phyloP scores from a whole-genome alignment of 2,329 filamentous ascomycete species.

The Apiospora saccharicola region DNA sequence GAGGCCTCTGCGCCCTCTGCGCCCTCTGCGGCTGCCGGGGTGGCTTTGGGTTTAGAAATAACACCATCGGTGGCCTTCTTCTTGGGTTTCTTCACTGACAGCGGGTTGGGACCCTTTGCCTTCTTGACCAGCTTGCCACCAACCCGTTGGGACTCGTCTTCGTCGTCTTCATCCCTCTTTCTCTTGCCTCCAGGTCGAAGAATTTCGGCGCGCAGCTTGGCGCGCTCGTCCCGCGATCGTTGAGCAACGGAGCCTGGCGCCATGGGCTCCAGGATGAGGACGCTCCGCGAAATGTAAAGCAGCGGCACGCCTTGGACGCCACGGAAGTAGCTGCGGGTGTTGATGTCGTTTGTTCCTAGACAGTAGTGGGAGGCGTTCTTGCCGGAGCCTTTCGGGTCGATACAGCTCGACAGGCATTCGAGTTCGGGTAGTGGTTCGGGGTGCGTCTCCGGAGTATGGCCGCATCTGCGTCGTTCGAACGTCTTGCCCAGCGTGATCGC shows the following conservation, averaged over 20 bases:
- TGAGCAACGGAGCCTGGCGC: conserved; percentile 69
- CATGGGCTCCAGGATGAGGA: conserved; percentile 84
- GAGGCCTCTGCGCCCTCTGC: conserved; percentile 28
- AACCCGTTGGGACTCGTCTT: conserved; percentile 36
- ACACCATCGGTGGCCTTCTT: conserved; percentile 46
- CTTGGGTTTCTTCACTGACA: conserved; percentile 75
- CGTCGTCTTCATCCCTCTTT: conserved; percentile 51
- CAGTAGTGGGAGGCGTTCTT: conserved; percentile 83
- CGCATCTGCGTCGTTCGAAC: conserved; percentile 78
- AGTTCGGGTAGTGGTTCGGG: conserved; percentile 72
- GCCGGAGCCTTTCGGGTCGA: conserved; percentile 77
- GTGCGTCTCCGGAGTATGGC: conserved; percentile 76
- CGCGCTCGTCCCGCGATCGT: conserved; percentile 72
- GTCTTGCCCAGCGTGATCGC: conserved; percentile 79
- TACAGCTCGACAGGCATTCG: conserved; percentile 76
- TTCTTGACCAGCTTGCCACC: conserved; percentile 64
- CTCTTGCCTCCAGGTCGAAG: conserved; percentile 63
- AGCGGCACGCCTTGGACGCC: conserved; percentile 76
- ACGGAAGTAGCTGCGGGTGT: conserved; percentile 69
- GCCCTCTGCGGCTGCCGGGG: conserved; percentile 22
- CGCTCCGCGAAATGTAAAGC: conserved; percentile 71
- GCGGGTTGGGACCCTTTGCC: conserved; percentile 73
- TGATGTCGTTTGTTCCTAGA: conserved; percentile 75
- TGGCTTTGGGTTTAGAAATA: conserved; percentile 34
- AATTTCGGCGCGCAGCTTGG: conserved; percentile 76